Conservation (phyloP, 2,329 filamentous ascomycete genomes). For the Fusarium sp. region DNA sequence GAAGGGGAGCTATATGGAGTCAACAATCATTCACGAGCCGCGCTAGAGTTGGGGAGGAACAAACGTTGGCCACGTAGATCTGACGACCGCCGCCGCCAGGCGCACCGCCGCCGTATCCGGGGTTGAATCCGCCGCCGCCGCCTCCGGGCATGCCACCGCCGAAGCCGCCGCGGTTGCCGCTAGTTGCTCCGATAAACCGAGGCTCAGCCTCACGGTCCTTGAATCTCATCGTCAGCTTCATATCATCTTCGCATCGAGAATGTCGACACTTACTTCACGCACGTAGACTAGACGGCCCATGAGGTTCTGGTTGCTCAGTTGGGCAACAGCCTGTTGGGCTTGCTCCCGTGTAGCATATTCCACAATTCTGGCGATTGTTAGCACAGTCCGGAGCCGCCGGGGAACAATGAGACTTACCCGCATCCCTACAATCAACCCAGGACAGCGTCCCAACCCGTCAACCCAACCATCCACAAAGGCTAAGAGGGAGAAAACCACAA, state of each 20-base stretch:
- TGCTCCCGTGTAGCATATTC: slow-evolving; percentile 99
- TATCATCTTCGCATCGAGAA: too few species aligned
- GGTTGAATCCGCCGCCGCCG: slow-evolving; percentile 69
- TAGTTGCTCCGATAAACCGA: slow-evolving; percentile 85
- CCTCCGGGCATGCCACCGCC: slow-evolving; percentile 65
- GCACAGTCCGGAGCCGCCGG: slow-evolving; percentile 14
- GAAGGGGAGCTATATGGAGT: slow-evolving; percentile 82
- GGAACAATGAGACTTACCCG: slow-evolving; percentile 78
- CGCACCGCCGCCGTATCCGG: slow-evolving; percentile 63
- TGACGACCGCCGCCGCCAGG: slow-evolving; percentile 73
- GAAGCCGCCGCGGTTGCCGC: slow-evolving; percentile 72
- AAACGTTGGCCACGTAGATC: slow-evolving; percentile 98
- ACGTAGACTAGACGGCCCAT: slow-evolving; percentile 99
- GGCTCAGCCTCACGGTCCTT: slow-evolving; percentile 98
- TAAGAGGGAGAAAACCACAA: slow-evolving; percentile 73
- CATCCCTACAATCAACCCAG: slow-evolving; percentile 97
- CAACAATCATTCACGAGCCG: slow-evolving; percentile 28
- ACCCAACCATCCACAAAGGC: slow-evolving; percentile 92
- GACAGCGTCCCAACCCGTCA: slow-evolving; percentile 97
- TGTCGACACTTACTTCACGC: slow-evolving; percentile 79
- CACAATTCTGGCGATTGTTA: slow-evolving; percentile 82
- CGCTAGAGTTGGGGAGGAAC: slow-evolving; percentile 58
- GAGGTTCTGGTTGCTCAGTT: slow-evolving; percentile 98
- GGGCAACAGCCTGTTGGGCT: slow-evolving; percentile 96
- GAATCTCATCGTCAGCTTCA: not conserved